Base-by-base conservation (phyloP, 305 asterid genomes). In the Stenogyne calaminthoides region DNA sequence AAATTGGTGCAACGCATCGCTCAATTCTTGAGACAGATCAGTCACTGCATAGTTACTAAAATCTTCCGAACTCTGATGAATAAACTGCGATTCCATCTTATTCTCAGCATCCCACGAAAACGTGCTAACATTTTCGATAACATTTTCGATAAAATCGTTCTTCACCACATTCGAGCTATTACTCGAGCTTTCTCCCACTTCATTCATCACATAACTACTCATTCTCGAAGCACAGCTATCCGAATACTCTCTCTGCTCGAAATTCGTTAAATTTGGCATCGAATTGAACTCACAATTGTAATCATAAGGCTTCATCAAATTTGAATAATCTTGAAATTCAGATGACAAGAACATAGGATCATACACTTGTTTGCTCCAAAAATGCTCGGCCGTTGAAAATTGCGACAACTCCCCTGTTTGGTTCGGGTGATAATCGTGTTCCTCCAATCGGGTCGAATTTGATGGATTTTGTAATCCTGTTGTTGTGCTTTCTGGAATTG, bases 291-390 rank as follows among this genome's bases (percentile, higher is more conserved):
- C 80, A 27, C 15, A 58, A 18, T 47, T 71, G 56, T 74, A 81
- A 52, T 79, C 72, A 67, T 70, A 70, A 52, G 73, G 70, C 64
- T 70, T 73, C 52, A 56, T 36, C 25, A 64, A 9, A 54, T 3
- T 67, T 6, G 75, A 75, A 65, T 75, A 68, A 59, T 73, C 79
- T 80, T 85, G 88, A 65, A 83, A 84, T 9, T 82, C 91, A 14
- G 77, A 70, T 15, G 77, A 70, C 64, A 81, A 32, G 75, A 80
- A 79, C 10, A 79, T 52, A n/a, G 87, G 91, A 47, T 88, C 88
- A 65, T 83, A 83, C 5, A 59, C 77, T 76, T 84, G 86, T 60
- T 81, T 83, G 58, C 44, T 65, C 54, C 19, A 72, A 47, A 73
- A 67, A 62, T 67, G 8, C 55, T 67, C 84, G 29, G 59, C 40